Conservation (phyloP, 2,329 filamentous ascomycete genomes). For the Gremmenia infestans region DNA sequence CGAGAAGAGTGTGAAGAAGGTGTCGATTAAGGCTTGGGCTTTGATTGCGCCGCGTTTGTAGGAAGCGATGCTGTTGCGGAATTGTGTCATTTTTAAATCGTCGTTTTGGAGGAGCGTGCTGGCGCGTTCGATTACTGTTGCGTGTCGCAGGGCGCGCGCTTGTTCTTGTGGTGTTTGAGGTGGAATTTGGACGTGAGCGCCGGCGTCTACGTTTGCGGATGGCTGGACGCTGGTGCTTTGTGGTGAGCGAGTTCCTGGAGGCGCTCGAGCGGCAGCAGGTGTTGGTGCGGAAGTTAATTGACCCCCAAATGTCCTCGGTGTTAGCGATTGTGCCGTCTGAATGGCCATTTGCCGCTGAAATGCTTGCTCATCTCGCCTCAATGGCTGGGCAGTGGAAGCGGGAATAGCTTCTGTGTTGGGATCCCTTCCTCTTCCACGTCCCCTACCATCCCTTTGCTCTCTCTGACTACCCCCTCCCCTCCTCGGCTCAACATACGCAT, state of each 20-base stretch:
- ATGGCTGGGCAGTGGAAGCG: constrained; percentile 68
- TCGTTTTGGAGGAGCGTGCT: constrained; percentile 77
- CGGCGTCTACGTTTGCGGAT: constrained; percentile 18
- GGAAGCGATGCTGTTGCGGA: constrained; percentile 73
- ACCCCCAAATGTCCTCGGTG: constrained; percentile 78
- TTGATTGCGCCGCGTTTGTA: constrained; percentile 67
- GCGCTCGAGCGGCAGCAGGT: constrained; percentile 41
- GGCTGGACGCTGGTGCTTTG: constrained; percentile 12
- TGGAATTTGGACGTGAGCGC: constrained; percentile 40
- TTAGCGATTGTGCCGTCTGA: constrained; percentile 76
- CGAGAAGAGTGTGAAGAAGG: constrained; percentile 77
- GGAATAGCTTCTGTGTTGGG: constrained; percentile 80
- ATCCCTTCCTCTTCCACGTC: constrained; percentile 67
- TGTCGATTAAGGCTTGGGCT: constrained; percentile 74
- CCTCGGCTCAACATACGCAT: constrained; percentile 60
- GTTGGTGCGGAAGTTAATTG: constrained; percentile 54
- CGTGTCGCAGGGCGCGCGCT: constrained; percentile 73
- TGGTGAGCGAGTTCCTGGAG: constrained; percentile 8
- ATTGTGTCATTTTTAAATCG: constrained; percentile 65
- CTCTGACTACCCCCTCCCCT: constrained; percentile 41
- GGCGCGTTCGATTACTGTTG: constrained; percentile 80
- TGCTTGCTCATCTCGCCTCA: constrained; percentile 82
- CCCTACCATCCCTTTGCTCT: constrained; percentile 37
- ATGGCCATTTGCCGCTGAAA: constrained; percentile 91
- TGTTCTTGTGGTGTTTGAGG: constrained; percentile 68